Percentiles rank a stretch among this genome's conserved stretches.
Evolutionary conservation across 768 basidiomycete species (phyloP).

Genomic region (Mycena metata): DNA sequence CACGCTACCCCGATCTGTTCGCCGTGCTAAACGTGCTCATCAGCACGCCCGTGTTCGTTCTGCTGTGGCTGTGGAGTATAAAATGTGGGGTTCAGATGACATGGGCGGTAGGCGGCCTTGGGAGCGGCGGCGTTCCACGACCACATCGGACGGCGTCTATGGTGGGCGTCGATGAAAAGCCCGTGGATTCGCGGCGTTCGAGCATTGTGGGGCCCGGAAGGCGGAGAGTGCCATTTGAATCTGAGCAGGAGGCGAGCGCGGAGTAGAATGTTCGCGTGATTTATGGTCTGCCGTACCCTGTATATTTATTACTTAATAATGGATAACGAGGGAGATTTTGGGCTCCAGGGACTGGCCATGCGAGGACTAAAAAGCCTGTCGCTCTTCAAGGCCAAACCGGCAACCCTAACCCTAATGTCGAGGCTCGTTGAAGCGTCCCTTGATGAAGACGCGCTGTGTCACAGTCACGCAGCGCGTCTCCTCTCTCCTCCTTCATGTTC

Average conservation of each 20-base stretch:
- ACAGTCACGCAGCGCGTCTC: constrained; percentile 2
- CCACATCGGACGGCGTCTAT: constrained; percentile 20
- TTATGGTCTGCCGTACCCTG: constrained; percentile 1
- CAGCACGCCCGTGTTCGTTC: constrained; percentile 82
- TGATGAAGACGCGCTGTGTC: constrained; percentile 5
- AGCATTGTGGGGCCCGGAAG: constrained; percentile 27
- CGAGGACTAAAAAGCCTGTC: too few relatives aligned
- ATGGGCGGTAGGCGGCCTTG: constrained; percentile 81
- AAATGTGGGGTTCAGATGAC: constrained; percentile 82
- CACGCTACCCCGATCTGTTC: constrained; percentile 88
- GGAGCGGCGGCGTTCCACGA: constrained; percentile 24
- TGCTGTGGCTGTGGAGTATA: constrained; percentile 93
- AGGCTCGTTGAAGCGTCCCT: background rate
- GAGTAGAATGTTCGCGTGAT: constrained; percentile 2
- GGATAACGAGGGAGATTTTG: background rate
- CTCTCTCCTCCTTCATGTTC: background rate
- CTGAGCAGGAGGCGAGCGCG: constrained; percentile 13
- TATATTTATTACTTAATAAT: constrained; percentile 2
- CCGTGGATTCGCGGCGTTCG: background rate
- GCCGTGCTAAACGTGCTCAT: constrained; percentile 88
- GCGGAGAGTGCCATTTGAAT: constrained; percentile 29
- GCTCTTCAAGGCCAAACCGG: too few relatives aligned
- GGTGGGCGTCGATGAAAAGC: constrained; percentile 21
- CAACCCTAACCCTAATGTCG: too few relatives aligned
- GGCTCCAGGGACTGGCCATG: too few relatives aligned